Evolutionary conservation across 1,139 yeast species (phyloP).

Genomic region (Geotrichum siamense): DNA sequence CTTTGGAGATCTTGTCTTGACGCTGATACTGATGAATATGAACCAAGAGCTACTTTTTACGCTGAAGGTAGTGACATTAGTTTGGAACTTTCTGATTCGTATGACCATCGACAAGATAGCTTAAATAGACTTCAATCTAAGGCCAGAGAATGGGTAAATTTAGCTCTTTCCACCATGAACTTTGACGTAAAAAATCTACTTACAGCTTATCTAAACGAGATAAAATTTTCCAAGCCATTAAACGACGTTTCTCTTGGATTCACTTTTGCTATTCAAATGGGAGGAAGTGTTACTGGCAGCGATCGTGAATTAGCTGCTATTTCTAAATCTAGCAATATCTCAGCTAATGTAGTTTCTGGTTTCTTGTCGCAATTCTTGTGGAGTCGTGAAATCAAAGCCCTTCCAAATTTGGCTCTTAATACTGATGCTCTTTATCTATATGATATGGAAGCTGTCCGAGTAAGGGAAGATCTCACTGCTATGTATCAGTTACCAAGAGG

Average conservation of each 20-base stretch:
- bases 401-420: constrained; percentile 11
- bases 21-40: constrained; percentile 80
- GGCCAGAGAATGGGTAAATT: constrained; percentile 61
- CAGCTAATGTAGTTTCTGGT: constrained; percentile 57
- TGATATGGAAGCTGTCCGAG: constrained; percentile 15
- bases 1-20: constrained; percentile 76
- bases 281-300: constrained; percentile 58
- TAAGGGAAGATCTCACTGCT: constrained; percentile 10
- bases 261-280: constrained; percentile 84
- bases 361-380: constrained; percentile 74
- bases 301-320: constrained; percentile 40
- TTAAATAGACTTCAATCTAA: constrained; percentile 51
- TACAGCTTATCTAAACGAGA: constrained; percentile 60
- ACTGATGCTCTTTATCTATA: constrained; percentile 15
- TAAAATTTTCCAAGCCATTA: constrained; percentile 31
- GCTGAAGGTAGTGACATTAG: constrained; percentile 51
- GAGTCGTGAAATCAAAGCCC: constrained; percentile 37
- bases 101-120: constrained; percentile 66
- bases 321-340: constrained; percentile 22
- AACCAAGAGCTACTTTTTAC: constrained; percentile 64
- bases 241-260: constrained; percentile 62
- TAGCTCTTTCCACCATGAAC: constrained; percentile 49
- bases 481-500: neutral
- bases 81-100: constrained; percentile 69
- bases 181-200: constrained; percentile 72